Percentiles rank a stretch among this genome's conserved stretches.
Evolutionary conservation across 768 basidiomycete species (phyloP).

Genomic region (Trametes maxima): DNA sequence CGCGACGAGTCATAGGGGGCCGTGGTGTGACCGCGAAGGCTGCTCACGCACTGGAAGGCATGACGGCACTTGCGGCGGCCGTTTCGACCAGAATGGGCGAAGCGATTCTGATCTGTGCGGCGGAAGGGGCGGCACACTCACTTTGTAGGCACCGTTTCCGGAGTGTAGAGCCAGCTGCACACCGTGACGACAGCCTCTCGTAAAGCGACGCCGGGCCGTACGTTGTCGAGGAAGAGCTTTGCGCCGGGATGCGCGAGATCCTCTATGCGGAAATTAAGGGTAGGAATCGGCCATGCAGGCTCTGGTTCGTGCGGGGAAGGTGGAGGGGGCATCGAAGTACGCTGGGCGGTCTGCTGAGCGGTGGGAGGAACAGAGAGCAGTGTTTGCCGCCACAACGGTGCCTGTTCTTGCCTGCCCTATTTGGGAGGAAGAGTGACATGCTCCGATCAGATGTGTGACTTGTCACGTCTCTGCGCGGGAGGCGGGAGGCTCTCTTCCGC

Average conservation of each 20-base stretch:
- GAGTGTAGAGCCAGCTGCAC: conserved; percentile 46
- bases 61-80: conserved; percentile 37
- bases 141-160: conserved; percentile 48
- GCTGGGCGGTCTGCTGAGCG: neutral
- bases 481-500: neutral
- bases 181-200: conserved; percentile 43
- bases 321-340: conserved; percentile 27
- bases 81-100: conserved; percentile 3
- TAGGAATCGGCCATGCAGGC: conserved; percentile 57
- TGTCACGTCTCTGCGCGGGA: neutral
- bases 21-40: conserved; percentile 17
- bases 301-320: conserved; percentile 23
- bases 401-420: conserved; percentile 2
- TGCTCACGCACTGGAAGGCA: conserved; percentile 33
- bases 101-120: neutral
- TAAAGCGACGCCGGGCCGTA: conserved; percentile 45
- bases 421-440: neutral
- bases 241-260: conserved; percentile 63
- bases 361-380: neutral
- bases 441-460: neutral
- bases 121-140: conserved; percentile 33
- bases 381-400: neutral
- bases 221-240: conserved; percentile 53
- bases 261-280: conserved; percentile 55
- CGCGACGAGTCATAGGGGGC: conserved; percentile 8